Evolutionary conservation across 345 rosid species (phyloP).

Genomic region (Camelina neglecta): DNA sequence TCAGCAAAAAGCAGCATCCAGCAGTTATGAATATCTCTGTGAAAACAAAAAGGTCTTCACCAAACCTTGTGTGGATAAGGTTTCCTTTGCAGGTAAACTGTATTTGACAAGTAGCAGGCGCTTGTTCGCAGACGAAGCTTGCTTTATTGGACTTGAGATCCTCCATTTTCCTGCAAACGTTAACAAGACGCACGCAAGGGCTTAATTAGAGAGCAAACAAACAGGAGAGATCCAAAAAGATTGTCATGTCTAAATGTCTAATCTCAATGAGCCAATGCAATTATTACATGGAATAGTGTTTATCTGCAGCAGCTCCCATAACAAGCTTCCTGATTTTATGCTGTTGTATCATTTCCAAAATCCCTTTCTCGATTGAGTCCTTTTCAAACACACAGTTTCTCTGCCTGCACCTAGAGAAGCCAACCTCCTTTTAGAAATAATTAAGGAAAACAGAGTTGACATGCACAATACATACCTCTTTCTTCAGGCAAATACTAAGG

Average conservation of each 20-base stretch:
- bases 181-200: background rate
- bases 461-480: conserved; percentile 58
- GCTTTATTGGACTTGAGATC: conserved; percentile 82
- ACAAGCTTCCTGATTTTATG: conserved; percentile 68
- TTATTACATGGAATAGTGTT: conserved; percentile 49
- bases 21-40: conserved; percentile 15
- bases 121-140: conserved; percentile 48
- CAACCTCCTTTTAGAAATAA: conserved; percentile 15
- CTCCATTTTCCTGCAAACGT: conserved; percentile 59
- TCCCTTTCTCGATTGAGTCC: conserved; percentile 68
- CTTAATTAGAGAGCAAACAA: background rate
- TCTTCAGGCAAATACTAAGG: conserved; percentile 51
- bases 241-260: background rate
- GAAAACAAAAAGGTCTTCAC: background rate
- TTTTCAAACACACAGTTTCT: conserved; percentile 53
- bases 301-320: conserved; percentile 88
- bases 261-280: background rate
- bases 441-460: background rate
- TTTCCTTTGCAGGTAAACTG: conserved; percentile 69
- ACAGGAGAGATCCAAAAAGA: background rate
- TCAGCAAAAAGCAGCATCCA: conserved; percentile 21
- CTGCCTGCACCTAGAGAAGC: conserved; percentile 62
- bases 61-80: conserved; percentile 63
- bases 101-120: conserved; percentile 72
- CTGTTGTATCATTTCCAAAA: conserved; percentile 56